Base-by-base conservation (phyloP, 1,139 yeast genomes). In the Sugiyamaella neomexicana region DNA sequence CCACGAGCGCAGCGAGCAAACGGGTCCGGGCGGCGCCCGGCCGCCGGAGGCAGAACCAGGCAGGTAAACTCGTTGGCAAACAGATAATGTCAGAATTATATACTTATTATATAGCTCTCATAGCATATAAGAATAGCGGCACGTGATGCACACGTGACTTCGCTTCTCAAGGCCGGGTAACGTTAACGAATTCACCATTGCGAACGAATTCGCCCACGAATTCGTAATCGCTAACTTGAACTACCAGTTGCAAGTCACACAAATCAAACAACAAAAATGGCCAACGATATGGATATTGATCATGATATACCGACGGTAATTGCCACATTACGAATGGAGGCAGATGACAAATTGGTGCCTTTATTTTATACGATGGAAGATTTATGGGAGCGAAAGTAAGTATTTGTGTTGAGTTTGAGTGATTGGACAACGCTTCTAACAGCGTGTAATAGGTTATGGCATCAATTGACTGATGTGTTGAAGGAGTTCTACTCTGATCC, bases 331-430 rank as follows among this genome's bases (percentile, higher is more conserved):
- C 81, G 97, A 57, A 79, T 80, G 69, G 88, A 85, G 65, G 78
- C 83, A 7, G 88, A 84, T 55, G 78, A 82, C 0, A 82, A 85
- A 41, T 81, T 88, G 42, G 78, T 81, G n/a, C 80, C 83, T 41
- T 73, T 82, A 44, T 80, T 87, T 63, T 85, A 84, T 66, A 83
- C 85, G 55, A 80, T 93, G 68, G 98, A 91, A 68, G 97, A 90
- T 65, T 77, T 77, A 59, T 88, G 89, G 73, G 97, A 91, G 68
- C 80, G 96, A 64, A 89, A 89, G 75, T 78, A 56, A 38, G 68
- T 59, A 23, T 34, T 34, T 34, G 38, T 12, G 17, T 13, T 37
- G 36, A 27, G 34, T 25, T 13, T 4, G 29, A 23, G 9, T 41
- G 16, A 39, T 16, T 43, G 29, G 38, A 38, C 25, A 27, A 20